Evolutionary conservation across 2,329 filamentous ascomycete species (phyloP).

Genomic region (Aspergillus viridinutans): DNA sequence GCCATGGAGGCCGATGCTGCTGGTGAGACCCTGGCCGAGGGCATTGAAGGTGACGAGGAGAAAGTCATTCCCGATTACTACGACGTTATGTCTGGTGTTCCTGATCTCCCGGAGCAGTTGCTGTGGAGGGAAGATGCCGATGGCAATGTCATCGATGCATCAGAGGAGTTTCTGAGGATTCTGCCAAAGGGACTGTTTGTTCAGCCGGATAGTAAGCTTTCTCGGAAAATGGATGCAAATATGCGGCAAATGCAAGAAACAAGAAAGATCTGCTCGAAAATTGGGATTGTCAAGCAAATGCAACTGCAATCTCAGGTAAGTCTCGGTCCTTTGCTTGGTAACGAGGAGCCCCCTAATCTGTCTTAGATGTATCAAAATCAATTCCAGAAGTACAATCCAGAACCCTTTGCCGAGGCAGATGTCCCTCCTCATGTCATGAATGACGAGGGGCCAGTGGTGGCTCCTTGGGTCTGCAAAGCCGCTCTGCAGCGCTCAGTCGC

Average conservation of each 20-base stretch:
- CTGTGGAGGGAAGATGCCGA: conserved; percentile 88
- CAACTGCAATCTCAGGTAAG: conserved; percentile 90
- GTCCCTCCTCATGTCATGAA: conserved; percentile 84
- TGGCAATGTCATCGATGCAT: conserved; percentile 81
- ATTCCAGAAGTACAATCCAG: conserved; percentile 91
- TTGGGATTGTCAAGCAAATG: conserved; percentile 98
- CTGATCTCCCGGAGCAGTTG: conserved; percentile 72
- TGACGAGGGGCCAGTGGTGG: conserved; percentile 84
- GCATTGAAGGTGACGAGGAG: conserved; percentile 87
- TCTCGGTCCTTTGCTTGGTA: background rate
- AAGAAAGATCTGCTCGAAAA: conserved; percentile 90
- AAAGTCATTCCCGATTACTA: conserved; percentile 91
- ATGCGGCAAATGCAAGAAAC: conserved; percentile 96
- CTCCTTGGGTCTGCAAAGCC: conserved; percentile 72
- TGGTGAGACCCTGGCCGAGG: conserved; percentile 81
- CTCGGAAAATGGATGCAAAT: conserved; percentile 81
- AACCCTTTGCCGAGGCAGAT: conserved; percentile 82
- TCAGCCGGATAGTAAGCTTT: conserved; percentile 68
- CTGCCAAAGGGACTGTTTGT: conserved; percentile 71
- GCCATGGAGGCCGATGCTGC: conserved; percentile 47
- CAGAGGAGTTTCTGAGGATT: conserved; percentile 76
- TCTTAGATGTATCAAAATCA: conserved; percentile 92
- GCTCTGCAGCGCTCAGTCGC: conserved; percentile 86
- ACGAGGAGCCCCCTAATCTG: conserved; percentile 5
- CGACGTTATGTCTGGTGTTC: conserved; percentile 77